phyloP scores from a whole-genome alignment of 1,284 basidiomycete genomes.

The Austropuccinia psidii region DNA sequence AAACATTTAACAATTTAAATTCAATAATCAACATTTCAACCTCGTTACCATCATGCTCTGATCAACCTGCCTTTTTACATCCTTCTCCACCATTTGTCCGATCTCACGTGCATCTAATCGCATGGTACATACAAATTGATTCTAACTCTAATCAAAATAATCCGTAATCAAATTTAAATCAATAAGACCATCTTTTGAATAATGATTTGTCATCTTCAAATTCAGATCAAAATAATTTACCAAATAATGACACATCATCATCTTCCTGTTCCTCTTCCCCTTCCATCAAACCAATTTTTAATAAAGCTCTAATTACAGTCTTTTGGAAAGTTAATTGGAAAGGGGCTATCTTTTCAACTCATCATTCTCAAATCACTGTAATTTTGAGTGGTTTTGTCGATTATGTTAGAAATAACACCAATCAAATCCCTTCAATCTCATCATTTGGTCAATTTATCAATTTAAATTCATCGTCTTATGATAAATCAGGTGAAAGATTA shows the following conservation, averaged over 20 bases:
- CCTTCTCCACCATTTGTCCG: constrained; percentile 91
- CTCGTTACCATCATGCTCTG: constrained; percentile 78
- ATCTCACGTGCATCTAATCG: constrained; percentile 76
- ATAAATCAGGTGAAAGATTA: constrained; percentile 70
- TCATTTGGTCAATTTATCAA: constrained; percentile 76
- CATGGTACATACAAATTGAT: constrained; percentile 86
- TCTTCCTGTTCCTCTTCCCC: constrained; percentile 9
- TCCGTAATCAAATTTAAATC: background rate
- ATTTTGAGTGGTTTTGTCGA: constrained; percentile 72
- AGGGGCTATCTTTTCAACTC: constrained; percentile 61
- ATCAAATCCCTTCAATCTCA: constrained; percentile 64
- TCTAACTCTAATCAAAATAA: background rate
- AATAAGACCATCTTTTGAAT: too few species aligned
- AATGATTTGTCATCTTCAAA: too few species aligned
- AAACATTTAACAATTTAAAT: constrained; percentile 67
- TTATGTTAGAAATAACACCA: constrained; percentile 64
- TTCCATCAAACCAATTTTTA: constrained; percentile 40
- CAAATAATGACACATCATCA: background rate
- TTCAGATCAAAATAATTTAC: constrained; percentile 50
- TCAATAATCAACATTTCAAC: constrained; percentile 88
- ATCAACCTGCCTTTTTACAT: constrained; percentile 86
- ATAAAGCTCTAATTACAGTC: constrained; percentile 66
- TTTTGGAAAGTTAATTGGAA: constrained; percentile 97
- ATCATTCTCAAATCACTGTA: constrained; percentile 54
- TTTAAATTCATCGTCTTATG: constrained; percentile 67